Evolutionary conservation across 2,329 filamentous ascomycete genomes (phyloP).

Genomic region (Pestalotiopsis sp.): DNA sequence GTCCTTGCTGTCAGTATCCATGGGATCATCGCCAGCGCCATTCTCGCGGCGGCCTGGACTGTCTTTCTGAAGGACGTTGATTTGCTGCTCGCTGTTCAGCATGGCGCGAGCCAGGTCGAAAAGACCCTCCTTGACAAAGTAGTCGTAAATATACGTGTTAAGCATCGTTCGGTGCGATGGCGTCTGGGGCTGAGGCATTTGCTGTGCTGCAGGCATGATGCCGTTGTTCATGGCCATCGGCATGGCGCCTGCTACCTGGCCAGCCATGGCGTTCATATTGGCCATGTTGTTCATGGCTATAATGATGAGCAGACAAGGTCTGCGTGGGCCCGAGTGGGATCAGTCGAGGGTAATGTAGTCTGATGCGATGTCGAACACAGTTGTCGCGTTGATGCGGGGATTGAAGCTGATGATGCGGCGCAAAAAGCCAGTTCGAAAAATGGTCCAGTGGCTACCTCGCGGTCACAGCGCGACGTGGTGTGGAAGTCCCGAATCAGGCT

Average conservation of each 20-base stretch:
- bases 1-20: slow-evolving; percentile 84
- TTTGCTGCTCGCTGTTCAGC: slow-evolving; percentile 63
- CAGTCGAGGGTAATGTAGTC: background rate
- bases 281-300: slow-evolving; percentile 67
- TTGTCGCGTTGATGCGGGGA: background rate
- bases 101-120: slow-evolving; percentile 79
- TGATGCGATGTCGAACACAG: background rate
- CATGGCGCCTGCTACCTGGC: slow-evolving; percentile 61
- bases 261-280: slow-evolving; percentile 68
- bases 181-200: slow-evolving; percentile 15
- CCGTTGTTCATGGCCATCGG: slow-evolving; percentile 66
- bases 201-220: slow-evolving; percentile 27
- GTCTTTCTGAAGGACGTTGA: slow-evolving; percentile 64
- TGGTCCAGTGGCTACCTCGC: background rate
- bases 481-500: slow-evolving; percentile 2
- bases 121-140: slow-evolving; percentile 84
- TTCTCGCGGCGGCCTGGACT: slow-evolving; percentile 67
- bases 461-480: slow-evolving; percentile 3
- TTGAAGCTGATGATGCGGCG: slow-evolving; percentile 7
- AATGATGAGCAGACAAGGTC: slow-evolving; percentile 38
- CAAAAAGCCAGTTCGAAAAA: slow-evolving; percentile 9
- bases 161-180: slow-evolving; percentile 54
- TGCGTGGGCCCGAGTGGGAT: slow-evolving; percentile 22
- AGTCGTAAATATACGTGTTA: slow-evolving; percentile 90
- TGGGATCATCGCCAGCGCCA: slow-evolving; percentile 70